Base-by-base conservation (phyloP, 2,329 filamentous ascomycete genomes). In the Ophiostoma sp. region DNA sequence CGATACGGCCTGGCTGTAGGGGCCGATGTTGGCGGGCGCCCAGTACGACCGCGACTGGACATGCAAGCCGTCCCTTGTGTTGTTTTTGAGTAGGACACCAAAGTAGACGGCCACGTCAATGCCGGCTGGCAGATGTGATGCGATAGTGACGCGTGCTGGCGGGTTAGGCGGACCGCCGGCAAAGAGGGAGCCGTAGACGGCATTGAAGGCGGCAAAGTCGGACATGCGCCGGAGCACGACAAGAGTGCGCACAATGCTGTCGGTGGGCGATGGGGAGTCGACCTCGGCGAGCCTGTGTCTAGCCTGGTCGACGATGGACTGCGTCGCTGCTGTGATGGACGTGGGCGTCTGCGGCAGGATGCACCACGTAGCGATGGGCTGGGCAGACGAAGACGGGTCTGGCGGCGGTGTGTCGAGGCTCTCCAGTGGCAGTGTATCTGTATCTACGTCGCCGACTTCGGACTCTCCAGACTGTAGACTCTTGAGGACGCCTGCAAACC, bases 11-110 rank as follows among this genome's bases (percentile, higher is more conserved):
- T 99, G 95, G 70, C 94, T 97, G 79, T 98, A 98, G 0, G 95
- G 95, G 0, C 95, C 95, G 69, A 99, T 98, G 76, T 98, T 98
- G 27, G 95, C 94, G 0, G 95, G 95, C 0, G 95, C 95, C 95
- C 95, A 99, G 83, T 98, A 98, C 13, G 93, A 96, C 54, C 92
- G 84, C 3, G 91, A 94, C 79, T 98, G 95, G 6, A 99, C 94
- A 78, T 99, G 95, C 1, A 98, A 84, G 0, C 87, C 87, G 68
- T 84, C 83, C 41, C 77, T 75, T n/a, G 69, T 69, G 13, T 41
- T 41, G 11, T 41, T 41, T 41, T 41, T 15, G 2, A 41, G 36
- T 54, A 72, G 4, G 1, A 74, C 70, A 5, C 68, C 60, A 67
- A 72, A 33, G 17, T 72, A 82, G 72, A 94, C 85, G 20, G 91